Evolutionary conservation across 495 filamentous ascomycete species (phyloP).

Genomic region (Penicillium atrosanguineum): DNA sequence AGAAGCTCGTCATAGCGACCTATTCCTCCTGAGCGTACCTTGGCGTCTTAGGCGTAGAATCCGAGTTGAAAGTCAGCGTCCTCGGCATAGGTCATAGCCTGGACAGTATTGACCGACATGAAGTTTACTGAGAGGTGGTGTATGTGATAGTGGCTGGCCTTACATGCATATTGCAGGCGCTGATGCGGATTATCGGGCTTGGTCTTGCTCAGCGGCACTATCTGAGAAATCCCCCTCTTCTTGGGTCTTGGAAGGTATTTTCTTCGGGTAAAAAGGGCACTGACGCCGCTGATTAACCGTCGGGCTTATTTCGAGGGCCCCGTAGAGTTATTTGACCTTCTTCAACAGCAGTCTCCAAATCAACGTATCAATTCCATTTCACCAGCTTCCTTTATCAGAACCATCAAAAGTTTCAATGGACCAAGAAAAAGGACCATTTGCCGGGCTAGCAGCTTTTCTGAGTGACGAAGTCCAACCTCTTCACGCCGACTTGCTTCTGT

Average conservation of each 20-base stretch:
- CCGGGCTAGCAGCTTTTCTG: conserved; percentile 20
- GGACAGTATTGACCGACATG: not conserved
- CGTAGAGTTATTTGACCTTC: too few relatives aligned
- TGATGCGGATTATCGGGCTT: too few relatives aligned
- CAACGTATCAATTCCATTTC: not conserved
- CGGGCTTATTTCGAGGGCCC: too few relatives aligned
- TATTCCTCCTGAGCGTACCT: conserved; percentile 17
- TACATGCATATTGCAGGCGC: not conserved
- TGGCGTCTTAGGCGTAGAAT: conserved; percentile 14
- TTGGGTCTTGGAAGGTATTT: too few relatives aligned
- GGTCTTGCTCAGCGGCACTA: too few relatives aligned
- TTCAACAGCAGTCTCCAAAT: not conserved
- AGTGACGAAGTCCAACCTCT: conserved; percentile 32
- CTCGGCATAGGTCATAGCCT: not conserved
- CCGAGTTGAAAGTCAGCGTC: not conserved
- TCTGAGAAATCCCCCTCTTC: too few relatives aligned
- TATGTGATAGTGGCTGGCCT: not conserved
- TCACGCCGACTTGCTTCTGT: conserved; percentile 41
- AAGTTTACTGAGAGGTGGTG: not conserved
- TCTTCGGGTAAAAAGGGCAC: too few relatives aligned
- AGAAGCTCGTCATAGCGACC: conserved; percentile 14
- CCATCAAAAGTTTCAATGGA: not conserved
- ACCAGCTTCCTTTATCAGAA: not conserved
- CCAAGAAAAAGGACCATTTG: conserved; percentile 2
- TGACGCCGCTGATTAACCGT: too few relatives aligned